Evolutionary conservation across 225 moss, liverwort and hornwort genomes (phyloP).

Genomic region (Physcomitrellopsis africana): DNA sequence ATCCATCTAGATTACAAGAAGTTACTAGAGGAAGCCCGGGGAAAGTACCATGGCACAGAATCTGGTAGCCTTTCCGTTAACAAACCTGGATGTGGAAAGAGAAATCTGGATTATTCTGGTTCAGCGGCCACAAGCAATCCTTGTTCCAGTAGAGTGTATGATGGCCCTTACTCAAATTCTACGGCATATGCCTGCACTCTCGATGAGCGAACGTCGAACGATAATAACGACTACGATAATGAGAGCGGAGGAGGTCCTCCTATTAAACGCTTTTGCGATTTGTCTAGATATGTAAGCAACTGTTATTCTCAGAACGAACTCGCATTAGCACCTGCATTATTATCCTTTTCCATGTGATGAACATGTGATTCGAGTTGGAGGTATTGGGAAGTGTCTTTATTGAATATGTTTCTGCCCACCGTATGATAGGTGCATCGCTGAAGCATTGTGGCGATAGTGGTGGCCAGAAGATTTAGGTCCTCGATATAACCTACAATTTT

Average conservation of each 20-base stretch:
- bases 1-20: conserved; percentile 32
- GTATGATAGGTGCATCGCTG: not conserved
- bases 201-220: conserved; percentile 34
- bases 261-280: conserved; percentile 39
- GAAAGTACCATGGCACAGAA: conserved; percentile 28
- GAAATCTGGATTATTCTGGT: conserved; percentile 17
- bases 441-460: conserved; percentile 1
- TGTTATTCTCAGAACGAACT: not conserved
- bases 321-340: not conserved
- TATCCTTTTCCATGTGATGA: not conserved
- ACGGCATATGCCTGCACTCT: conserved; percentile 29
- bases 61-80: conserved; percentile 22
- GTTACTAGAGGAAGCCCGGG: conserved; percentile 24
- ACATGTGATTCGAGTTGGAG: conserved; percentile 1
- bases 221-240: conserved; percentile 2
- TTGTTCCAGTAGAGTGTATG: conserved; percentile 46
- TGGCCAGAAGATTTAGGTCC: not conserved
- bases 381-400: not conserved
- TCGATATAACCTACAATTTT: not conserved
- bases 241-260: conserved; percentile 25
- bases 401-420: not conserved
- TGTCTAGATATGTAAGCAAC: conserved; percentile 38
- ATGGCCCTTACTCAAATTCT: conserved; percentile 38
- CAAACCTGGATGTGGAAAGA: conserved; percentile 29
- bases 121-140: conserved; percentile 40